Conservation (phyloP, 164 flowering plant genomes). For the Litsea cubeba region DNA sequence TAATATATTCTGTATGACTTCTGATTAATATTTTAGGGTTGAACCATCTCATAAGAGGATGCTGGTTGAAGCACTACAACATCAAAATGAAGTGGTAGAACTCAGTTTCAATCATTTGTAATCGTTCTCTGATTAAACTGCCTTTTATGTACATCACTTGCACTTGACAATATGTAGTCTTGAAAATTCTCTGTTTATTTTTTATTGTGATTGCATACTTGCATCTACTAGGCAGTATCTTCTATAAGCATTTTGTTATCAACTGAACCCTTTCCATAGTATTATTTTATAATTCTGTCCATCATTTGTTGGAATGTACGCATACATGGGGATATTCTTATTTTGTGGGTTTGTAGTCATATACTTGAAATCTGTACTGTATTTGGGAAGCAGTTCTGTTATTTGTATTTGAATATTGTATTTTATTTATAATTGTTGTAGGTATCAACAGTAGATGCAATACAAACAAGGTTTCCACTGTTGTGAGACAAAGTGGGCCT, state of each 20-base stretch:
- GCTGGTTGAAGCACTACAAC: constrained; percentile 91
- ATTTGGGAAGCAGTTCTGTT: not conserved
- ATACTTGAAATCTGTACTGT: not conserved
- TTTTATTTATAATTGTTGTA: too few relatives aligned
- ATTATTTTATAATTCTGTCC: not conserved
- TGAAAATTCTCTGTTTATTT: too few relatives aligned
- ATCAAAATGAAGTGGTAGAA: constrained; percentile 95
- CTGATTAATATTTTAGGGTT: constrained; percentile 47
- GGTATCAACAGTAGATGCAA: too few relatives aligned
- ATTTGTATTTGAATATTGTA: too few relatives aligned
- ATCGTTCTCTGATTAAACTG: too few relatives aligned
- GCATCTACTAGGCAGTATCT: not conserved
- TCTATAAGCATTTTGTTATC: not conserved
- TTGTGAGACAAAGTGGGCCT: too few relatives aligned
- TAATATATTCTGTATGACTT: not conserved
- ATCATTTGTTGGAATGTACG: not conserved
- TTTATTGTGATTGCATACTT: not conserved
- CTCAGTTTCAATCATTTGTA: not conserved
- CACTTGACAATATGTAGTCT: too few relatives aligned
- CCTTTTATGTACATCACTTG: too few relatives aligned
- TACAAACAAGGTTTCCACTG: too few relatives aligned
- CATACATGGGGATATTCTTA: too few relatives aligned
- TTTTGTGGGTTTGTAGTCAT: too few relatives aligned
- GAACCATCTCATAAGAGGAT: constrained; percentile 96
- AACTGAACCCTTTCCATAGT: not conserved